Percentiles rank a stretch among this genome's conserved stretches.
These are phyloP conservation scores for Dothideomycetes sp. DNA, from an alignment of 2,329 filamentous ascomycete species.

Conservation along the genomic window DNA sequence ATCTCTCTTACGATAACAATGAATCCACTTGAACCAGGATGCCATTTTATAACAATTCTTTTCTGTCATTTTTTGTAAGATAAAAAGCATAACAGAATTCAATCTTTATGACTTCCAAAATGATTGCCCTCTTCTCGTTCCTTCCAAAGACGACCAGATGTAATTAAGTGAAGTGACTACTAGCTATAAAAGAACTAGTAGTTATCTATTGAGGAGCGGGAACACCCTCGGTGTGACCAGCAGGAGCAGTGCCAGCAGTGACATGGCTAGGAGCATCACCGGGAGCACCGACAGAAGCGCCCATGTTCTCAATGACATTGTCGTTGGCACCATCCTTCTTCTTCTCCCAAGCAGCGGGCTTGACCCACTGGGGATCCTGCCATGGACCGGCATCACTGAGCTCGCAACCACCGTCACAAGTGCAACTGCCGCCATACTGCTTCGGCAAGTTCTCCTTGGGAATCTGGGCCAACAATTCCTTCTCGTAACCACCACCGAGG, in stretches of 20 bases:
- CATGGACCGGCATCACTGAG: slow-evolving; percentile 88
- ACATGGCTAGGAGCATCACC: background rate
- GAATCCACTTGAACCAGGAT: no score
- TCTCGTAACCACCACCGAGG: slow-evolving; percentile 70
- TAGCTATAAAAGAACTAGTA: no score
- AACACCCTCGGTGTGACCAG: slow-evolving; percentile 6
- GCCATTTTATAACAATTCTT: no score
- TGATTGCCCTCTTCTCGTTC: no score
- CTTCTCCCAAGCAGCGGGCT: slow-evolving; percentile 44
- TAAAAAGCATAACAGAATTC: no score
- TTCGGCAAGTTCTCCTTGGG: slow-evolving; percentile 83
- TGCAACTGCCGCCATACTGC: slow-evolving; percentile 73
- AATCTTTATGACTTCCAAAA: no score
- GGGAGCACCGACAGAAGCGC: slow-evolving; percentile 13
- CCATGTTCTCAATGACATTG: slow-evolving; percentile 24
- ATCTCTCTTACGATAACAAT: no score
- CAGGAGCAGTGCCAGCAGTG: slow-evolving; percentile 9
- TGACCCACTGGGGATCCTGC: slow-evolving; percentile 60
- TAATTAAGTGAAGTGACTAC: no score
- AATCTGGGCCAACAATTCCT: slow-evolving; percentile 74
- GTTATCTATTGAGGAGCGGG: slow-evolving; percentile 6
- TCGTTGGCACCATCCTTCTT: slow-evolving; percentile 23
- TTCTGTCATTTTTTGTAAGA: no score
- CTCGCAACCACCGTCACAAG: slow-evolving; percentile 73
- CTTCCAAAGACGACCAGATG: no score